phyloP scores from a whole-genome alignment of 1,284 basidiomycete genomes.

The Ceratobasidium sp. region DNA sequence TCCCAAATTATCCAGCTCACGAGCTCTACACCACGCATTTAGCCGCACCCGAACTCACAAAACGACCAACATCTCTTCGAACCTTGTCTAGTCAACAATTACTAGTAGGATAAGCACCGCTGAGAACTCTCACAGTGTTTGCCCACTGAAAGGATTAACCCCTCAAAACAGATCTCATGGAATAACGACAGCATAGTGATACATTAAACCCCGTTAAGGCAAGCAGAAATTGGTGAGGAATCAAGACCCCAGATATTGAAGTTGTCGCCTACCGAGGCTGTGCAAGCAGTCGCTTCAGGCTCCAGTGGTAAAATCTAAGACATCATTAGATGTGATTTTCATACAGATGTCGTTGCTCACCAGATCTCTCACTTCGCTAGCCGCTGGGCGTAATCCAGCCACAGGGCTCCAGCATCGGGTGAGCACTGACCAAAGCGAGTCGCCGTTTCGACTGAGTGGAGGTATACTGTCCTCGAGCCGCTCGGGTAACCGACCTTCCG shows the following conservation, averaged over 20 bases:
- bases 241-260: no score
- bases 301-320: no score
- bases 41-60: slow-evolving; percentile 57
- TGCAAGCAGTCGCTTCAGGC: background rate
- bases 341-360: background rate
- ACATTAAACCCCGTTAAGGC: no score
- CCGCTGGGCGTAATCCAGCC: background rate
- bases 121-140: no score
- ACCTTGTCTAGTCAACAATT: slow-evolving; percentile 75
- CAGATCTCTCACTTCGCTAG: background rate
- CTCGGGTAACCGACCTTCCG: background rate
- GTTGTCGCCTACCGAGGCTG: no score
- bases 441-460: background rate
- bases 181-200: no score
- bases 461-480: slow-evolving; percentile 2
- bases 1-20: slow-evolving; percentile 5
- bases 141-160: no score
- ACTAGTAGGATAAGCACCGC: no score
- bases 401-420: background rate
- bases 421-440: background rate
- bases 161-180: no score
- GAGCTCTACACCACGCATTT: background rate
- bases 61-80: slow-evolving; percentile 74
- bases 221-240: no score
- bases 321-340: no score